These are phyloP conservation scores for Fusarium sp. DNA, from an alignment of 2,329 filamentous ascomycete genomes.

Conservation along the genomic window DNA sequence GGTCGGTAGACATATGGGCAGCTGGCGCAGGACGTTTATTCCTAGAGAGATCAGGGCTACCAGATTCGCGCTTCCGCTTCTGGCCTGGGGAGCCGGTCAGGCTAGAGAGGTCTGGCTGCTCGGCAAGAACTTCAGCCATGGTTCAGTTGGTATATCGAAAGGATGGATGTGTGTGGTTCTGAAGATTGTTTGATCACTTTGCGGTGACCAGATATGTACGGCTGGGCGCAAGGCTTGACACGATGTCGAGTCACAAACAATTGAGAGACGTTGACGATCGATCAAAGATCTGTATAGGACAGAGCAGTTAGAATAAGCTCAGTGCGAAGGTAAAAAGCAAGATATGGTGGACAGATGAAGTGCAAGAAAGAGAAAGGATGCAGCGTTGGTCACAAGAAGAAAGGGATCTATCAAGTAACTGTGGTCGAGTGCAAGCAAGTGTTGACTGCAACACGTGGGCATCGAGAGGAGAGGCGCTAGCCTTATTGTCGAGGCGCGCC, in stretches of 20 bases:
- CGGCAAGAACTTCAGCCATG: conserved; percentile 60
- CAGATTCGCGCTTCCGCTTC: conserved; percentile 65
- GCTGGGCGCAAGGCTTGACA: conserved; percentile 23
- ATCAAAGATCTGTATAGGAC: conserved; percentile 35
- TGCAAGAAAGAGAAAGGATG: not conserved
- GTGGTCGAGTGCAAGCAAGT: conserved; percentile 6
- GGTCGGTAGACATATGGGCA: conserved; percentile 57
- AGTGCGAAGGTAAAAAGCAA: conserved; percentile 1
- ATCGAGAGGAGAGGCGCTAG: conserved; percentile 18
- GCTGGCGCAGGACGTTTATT: conserved; percentile 60
- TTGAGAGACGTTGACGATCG: conserved; percentile 35
- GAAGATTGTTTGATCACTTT: conserved; percentile 28
- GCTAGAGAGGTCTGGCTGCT: conserved; percentile 59
- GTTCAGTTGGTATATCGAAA: conserved; percentile 18
- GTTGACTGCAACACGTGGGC: conserved; percentile 12
- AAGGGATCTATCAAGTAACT: conserved; percentile 17
- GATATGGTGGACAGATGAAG: conserved; percentile 19
- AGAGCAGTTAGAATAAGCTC: conserved; percentile 37
- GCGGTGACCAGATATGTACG: conserved; percentile 6
- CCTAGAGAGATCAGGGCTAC: conserved; percentile 60
- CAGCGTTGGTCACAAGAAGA: conserved; percentile 1
- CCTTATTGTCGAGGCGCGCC: not conserved
- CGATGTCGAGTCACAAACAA: conserved; percentile 38
- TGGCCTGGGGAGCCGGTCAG: conserved; percentile 56
- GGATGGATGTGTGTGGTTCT: not conserved